These are phyloP conservation scores for Garcileccinum viscosum DNA, from an alignment of 1,284 basidiomycete genomes.

Conservation along the genomic window DNA sequence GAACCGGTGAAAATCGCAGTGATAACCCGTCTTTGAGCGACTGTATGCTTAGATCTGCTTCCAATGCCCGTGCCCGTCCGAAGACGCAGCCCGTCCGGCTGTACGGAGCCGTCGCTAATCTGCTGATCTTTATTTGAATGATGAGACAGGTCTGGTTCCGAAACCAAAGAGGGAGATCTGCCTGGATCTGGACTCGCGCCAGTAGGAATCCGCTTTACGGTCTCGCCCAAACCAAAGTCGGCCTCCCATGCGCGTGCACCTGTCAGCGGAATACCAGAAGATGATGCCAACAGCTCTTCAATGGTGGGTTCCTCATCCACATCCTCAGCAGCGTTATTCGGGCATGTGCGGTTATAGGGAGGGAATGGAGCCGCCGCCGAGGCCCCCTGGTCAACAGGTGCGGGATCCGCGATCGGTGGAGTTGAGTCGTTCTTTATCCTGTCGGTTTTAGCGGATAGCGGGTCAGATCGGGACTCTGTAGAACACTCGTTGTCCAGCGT, in stretches of 20 bases:
- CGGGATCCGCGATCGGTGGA: conserved; percentile 6
- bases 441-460: not conserved
- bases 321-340: not conserved
- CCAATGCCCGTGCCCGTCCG: conserved; percentile 8
- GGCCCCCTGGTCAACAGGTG: conserved; percentile 1
- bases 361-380: conserved; percentile 23
- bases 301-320: conserved; percentile 38
- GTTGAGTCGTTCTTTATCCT: not conserved
- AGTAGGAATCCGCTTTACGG: conserved; percentile 35
- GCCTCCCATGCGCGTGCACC: conserved; percentile 40
- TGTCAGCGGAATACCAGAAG: conserved; percentile 24
- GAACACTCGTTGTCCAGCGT: not conserved
- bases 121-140: not conserved
- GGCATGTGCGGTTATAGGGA: conserved; percentile 16
- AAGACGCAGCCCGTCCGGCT: not conserved
- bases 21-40: conserved; percentile 28
- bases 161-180: too few relatives aligned
- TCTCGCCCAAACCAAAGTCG: conserved; percentile 35
- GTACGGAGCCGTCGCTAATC: not conserved
- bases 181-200: not conserved
- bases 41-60: conserved; percentile 11
- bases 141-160: not conserved
- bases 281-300: conserved; percentile 35
- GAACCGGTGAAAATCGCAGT: conserved; percentile 41
- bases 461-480: conserved; percentile 3